Evolutionary conservation across 768 basidiomycete species (phyloP).

Genomic region (Omphalotus guepiniiformis): DNA sequence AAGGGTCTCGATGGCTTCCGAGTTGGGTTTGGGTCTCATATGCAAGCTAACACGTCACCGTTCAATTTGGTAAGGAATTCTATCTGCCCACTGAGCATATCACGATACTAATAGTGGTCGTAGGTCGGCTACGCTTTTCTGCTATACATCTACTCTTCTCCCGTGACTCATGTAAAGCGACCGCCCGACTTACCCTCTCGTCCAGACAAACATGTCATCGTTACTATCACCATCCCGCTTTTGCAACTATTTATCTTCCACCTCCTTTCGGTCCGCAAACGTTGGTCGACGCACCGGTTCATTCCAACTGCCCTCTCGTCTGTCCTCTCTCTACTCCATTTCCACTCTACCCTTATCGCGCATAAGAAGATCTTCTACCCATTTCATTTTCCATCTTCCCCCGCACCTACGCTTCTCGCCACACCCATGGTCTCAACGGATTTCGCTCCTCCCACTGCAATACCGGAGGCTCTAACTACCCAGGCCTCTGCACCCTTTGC

Average conservation of each 20-base stretch:
- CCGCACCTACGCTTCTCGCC: slow-evolving; percentile 13
- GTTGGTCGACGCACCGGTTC: slow-evolving; percentile 64
- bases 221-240: slow-evolving; percentile 69
- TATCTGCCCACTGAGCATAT: slow-evolving; percentile 3
- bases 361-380: slow-evolving; percentile 18
- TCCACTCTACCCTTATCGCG: slow-evolving; percentile 56
- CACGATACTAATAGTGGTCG: slow-evolving; percentile 3
- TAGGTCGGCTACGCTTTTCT: slow-evolving; percentile 78
- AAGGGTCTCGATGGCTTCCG: slow-evolving; percentile 61
- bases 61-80: slow-evolving; percentile 60
- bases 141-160: slow-evolving; percentile 68
- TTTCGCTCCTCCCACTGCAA: neutral
- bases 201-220: slow-evolving; percentile 69
- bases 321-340: slow-evolving; percentile 57
- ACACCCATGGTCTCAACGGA: neutral
- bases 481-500: neutral
- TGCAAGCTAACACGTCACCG: slow-evolving; percentile 49
- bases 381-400: slow-evolving; percentile 12
- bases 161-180: slow-evolving; percentile 49
- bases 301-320: slow-evolving; percentile 64
- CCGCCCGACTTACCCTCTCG: slow-evolving; percentile 41
- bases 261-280: slow-evolving; percentile 57
- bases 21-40: slow-evolving; percentile 30
- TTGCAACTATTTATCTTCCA: slow-evolving; percentile 70
- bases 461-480: neutral